Evolutionary conservation across 768 basidiomycete genomes (phyloP).

Genomic region (Hortiboletus campestris): DNA sequence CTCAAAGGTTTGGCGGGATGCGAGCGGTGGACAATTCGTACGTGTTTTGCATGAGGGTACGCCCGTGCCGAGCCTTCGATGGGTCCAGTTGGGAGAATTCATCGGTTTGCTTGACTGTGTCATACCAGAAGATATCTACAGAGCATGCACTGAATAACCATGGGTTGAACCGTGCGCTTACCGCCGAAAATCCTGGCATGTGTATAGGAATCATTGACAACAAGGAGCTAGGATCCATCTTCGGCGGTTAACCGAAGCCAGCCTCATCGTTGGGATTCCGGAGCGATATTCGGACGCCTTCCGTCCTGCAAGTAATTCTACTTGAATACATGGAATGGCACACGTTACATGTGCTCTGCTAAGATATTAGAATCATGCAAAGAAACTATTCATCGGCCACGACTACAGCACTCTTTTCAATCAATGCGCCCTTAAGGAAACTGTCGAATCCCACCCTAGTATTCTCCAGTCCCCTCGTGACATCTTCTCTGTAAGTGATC

Average conservation of each 20-base stretch:
- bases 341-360: background rate
- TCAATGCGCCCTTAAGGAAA: conserved; percentile 8
- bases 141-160: conserved; percentile 16
- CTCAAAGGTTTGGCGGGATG: conserved; percentile 40
- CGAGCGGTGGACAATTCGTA: conserved; percentile 31
- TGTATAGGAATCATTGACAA: background rate
- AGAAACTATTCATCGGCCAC: conserved; percentile 2
- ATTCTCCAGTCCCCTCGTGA: conserved; percentile 43
- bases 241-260: background rate
- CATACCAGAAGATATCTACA: conserved; percentile 35
- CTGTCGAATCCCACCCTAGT: conserved; percentile 1
- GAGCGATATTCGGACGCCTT: background rate
- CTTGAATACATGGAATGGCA: background rate
- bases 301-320: no score
- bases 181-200: background rate
- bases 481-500: conserved; percentile 47
- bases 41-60: conserved; percentile 46
- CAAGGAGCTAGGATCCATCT: background rate
- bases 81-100: conserved; percentile 38
- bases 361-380: background rate
- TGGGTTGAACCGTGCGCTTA: background rate
- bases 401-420: conserved; percentile 7
- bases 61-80: conserved; percentile 35
- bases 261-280: background rate
- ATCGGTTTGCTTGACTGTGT: conserved; percentile 31